These are phyloP conservation scores for Camptophora hylomeconis DNA, from an alignment of 2,329 filamentous ascomycete species.

Conservation along the genomic window DNA sequence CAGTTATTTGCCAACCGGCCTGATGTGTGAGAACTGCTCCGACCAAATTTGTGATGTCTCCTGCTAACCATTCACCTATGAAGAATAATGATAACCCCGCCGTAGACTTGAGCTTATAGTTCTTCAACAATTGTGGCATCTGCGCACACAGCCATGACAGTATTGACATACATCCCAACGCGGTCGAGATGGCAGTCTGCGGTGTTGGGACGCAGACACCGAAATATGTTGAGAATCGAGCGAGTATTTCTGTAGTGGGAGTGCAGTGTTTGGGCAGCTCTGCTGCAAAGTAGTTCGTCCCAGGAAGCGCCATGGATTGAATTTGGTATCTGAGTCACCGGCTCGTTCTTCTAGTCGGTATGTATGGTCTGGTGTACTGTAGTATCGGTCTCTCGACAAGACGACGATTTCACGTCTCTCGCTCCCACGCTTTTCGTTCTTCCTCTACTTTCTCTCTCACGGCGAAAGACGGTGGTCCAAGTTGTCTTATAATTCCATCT, in stretches of 20 bases:
- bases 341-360: no score
- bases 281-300: constrained; percentile 16
- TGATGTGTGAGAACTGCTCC: constrained; percentile 52
- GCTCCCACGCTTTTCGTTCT: no score
- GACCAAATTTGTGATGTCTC: constrained; percentile 49
- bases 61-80: constrained; percentile 52
- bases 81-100: constrained; percentile 54
- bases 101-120: constrained; percentile 49
- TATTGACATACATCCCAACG: constrained; percentile 49
- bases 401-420: no score
- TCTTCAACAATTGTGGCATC: constrained; percentile 57
- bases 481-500: no score
- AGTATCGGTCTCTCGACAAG: no score
- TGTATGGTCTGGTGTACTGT: no score
- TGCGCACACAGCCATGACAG: constrained; percentile 57
- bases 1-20: constrained; percentile 52
- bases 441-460: no score
- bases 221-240: constrained; percentile 44
- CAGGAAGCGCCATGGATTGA: no score
- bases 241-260: constrained; percentile 45
- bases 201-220: constrained; percentile 52
- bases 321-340: no score
- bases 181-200: constrained; percentile 47
- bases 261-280: constrained; percentile 46
- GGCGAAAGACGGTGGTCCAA: no score